phyloP scores from a whole-genome alignment of 441 rosid genomes.

The Populus trichocarpa region DNA sequence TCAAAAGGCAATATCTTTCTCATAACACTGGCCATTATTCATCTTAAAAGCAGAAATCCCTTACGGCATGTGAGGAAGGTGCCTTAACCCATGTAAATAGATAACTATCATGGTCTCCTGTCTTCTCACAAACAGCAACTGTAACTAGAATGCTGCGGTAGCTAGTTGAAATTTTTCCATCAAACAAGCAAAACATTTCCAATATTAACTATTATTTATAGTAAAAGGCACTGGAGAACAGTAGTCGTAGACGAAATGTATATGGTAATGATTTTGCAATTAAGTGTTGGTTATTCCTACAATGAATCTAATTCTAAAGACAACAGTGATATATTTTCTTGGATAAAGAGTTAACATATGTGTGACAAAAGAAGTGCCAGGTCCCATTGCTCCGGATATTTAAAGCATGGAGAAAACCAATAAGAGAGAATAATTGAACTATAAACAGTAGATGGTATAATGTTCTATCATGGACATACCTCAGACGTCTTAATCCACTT shows the following conservation, averaged over 20 bases:
- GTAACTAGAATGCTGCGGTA: slow-evolving; percentile 22
- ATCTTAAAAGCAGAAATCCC: slow-evolving; percentile 2
- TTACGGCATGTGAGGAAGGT: slow-evolving; percentile 18
- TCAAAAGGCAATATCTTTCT: slow-evolving; percentile 50
- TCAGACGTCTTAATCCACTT: background rate
- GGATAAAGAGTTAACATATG: background rate
- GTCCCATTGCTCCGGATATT: background rate
- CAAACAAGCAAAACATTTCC: slow-evolving; percentile 16
- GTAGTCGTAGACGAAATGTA: slow-evolving; percentile 18
- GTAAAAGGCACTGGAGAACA: slow-evolving; percentile 19
- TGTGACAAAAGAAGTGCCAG: background rate
- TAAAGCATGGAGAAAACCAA: background rate
- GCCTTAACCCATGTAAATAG: slow-evolving; percentile 27
- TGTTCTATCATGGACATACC: background rate
- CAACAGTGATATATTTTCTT: background rate
- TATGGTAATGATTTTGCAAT: slow-evolving; percentile 14
- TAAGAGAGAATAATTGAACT: background rate
- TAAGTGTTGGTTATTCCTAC: background rate
- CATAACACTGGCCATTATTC: slow-evolving; percentile 26
- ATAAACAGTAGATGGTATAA: background rate
- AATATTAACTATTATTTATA: slow-evolving; percentile 16
- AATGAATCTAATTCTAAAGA: slow-evolving; percentile 5
- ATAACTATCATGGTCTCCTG: slow-evolving; percentile 17
- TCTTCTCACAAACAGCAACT: slow-evolving; percentile 27
- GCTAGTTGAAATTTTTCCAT: slow-evolving; percentile 16